phyloP scores from a whole-genome alignment of 2,329 filamentous ascomycete genomes.

The Xylaria sp. region DNA sequence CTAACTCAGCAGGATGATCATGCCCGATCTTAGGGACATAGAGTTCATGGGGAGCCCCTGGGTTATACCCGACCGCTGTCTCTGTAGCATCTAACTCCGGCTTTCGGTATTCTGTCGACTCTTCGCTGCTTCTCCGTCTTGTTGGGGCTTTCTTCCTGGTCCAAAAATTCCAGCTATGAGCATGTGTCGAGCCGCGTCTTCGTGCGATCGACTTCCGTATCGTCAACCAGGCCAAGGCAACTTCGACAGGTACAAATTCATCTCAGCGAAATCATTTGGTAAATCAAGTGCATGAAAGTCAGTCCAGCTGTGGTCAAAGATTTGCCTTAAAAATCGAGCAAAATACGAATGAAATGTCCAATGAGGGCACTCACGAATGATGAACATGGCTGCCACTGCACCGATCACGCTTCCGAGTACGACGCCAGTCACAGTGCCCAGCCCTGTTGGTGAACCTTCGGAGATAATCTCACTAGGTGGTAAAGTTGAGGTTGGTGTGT shows the following conservation, averaged over 20 bases:
- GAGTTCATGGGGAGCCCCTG: conserved; percentile 7
- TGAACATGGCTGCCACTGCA: neutral
- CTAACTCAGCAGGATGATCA: neutral
- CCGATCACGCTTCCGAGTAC: neutral
- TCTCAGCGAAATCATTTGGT: neutral
- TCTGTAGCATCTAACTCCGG: conserved; percentile 7
- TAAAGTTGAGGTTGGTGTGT: neutral
- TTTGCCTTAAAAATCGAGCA: neutral
- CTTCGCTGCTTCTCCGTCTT: neutral
- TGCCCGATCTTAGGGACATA: neutral
- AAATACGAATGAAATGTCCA: neutral
- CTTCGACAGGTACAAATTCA: neutral
- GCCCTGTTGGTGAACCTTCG: neutral
- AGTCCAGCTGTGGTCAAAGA: neutral
- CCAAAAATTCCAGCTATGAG: neutral
- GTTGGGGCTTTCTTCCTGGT: neutral
- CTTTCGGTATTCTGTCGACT: conserved; percentile 6
- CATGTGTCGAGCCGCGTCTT: neutral
- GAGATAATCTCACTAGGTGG: neutral
- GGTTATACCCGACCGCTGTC: conserved; percentile 3
- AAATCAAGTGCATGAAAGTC: neutral
- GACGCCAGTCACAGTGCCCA: neutral
- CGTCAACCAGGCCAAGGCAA: neutral
- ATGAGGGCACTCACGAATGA: neutral
- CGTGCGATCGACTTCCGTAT: neutral